Base-by-base conservation (phyloP, 306 rosid species). In the Castanea sativa region DNA sequence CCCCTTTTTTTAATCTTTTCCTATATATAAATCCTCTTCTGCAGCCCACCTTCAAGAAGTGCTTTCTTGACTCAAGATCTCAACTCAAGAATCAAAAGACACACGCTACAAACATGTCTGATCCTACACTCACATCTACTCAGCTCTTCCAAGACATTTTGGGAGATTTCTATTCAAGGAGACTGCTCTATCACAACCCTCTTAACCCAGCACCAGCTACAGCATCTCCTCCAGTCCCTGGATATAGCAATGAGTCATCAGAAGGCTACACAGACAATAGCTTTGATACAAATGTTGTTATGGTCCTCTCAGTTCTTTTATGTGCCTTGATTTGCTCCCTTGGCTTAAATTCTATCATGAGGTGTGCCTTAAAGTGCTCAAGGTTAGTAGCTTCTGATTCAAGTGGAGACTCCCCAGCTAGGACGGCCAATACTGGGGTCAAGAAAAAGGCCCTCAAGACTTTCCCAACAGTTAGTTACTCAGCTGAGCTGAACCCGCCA, bases 271-370 rank as follows among this genome's bases (percentile, higher is more conserved):
- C 85, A 0, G 91, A 88, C 69, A 92, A 79, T 21, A 85, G 85
- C 74, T 90, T 96, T 32, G 96, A 96, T 79, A 91, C 97, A 4
- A 96, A 93, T 55, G 94, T 96, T 23, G 92, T 96, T 0, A 91
- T 96, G 99, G 99, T 96, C 55, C 98, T 96, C 58, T 93, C 96
- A 25, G 96, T 96, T 75, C 90, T 96, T 55, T 27, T 96, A 8
- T 96, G 96, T 67, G 98, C 99, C 16, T 86, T 96, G 0, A 88
- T 96, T 4, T 93, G 97, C 78, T 96, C 99, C 0, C 82, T 96
- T 14, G 96, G 97, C 0, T 73, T 96, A 27, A 96, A 96, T 85
- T 90, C 98, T 79, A 87, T 96, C 78, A 88, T 91, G 35, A 83
- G 95, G 76, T 96, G 98, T 63, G 94, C 90, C 25, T 75, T 93